Evolutionary conservation across 2,329 filamentous ascomycete species (phyloP).

Genomic region (Aschersonia sp.): DNA sequence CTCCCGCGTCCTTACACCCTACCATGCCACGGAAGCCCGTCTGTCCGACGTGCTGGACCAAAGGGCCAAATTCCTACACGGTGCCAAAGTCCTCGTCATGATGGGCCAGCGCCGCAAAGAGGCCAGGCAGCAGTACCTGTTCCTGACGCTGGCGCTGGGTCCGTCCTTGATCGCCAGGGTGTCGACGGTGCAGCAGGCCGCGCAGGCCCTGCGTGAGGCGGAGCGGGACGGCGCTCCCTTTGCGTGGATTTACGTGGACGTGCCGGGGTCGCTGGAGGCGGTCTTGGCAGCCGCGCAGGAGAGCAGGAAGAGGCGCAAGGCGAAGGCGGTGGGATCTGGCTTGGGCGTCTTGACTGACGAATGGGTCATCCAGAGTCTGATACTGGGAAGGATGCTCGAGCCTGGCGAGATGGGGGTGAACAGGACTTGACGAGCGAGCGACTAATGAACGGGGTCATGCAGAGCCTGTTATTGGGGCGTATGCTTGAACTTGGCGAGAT

Average conservation of each 20-base stretch:
- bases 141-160: slow-evolving; percentile 66
- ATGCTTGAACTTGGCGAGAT: slow-evolving; percentile 50
- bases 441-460: slow-evolving; percentile 41
- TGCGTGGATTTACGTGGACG: slow-evolving; percentile 71
- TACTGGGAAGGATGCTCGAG: no score
- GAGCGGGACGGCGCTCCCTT: slow-evolving; percentile 36
- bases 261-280: slow-evolving; percentile 33
- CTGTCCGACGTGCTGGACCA: slow-evolving; percentile 41
- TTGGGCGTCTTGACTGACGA: no score
- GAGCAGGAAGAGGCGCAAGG: slow-evolving; percentile 26
- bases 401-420: not conserved
- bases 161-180: slow-evolving; percentile 51
- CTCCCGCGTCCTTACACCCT: slow-evolving; percentile 54
- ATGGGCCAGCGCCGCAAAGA: slow-evolving; percentile 40
- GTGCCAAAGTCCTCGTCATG: slow-evolving; percentile 57
- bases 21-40: slow-evolving; percentile 39
- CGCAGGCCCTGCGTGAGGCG: slow-evolving; percentile 36
- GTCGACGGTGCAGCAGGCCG: slow-evolving; percentile 50
- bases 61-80: slow-evolving; percentile 49
- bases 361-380: no score
- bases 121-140: slow-evolving; percentile 59
- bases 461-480: slow-evolving; percentile 79
- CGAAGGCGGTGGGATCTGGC: slow-evolving; percentile 9
- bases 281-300: slow-evolving; percentile 23
- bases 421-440: slow-evolving; percentile 54